Evolutionary conservation across 2,329 filamentous ascomycete species (phyloP), one percentile per base, ranked within the genome.

Genomic region (Fusarium sororula): DNA sequence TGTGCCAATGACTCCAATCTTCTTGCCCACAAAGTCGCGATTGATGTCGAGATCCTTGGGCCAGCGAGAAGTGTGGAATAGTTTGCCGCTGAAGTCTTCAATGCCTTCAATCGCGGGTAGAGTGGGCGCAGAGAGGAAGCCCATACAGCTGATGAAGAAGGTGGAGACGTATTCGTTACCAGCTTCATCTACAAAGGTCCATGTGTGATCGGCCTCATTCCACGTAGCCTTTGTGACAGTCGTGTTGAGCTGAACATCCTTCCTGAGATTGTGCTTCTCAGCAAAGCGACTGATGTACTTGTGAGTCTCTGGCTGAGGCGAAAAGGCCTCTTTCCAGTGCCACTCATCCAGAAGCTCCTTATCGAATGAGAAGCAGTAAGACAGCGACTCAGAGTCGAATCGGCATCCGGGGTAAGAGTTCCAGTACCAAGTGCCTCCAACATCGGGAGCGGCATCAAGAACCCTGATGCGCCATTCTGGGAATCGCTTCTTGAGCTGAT

Each of bases 251-350:
- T 75, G 48, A 5, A 81, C 81, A 50, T 85, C 78, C 20, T 82
- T 84, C 56, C 81, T 84, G 22, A 86, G 72, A 20, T 83, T 76
- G 32, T 84, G 78, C 28, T 82, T 82, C 35, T 82, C 78, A 32
- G 84, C 84, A 20, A 86, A 81, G 60, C 83, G 81, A 26, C 82
- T 77, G 63, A 86, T 86, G 68, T 87, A 87, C 24, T 66, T 75
- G 26, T 81, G 79, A 2, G 86, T 76, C 55, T 87, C 83, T 7
- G 79, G 67, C 26, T 82, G 81, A 0, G 80, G 72, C 0, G 81
- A 75, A 50, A 82, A 93, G 87, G 72, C 51, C 5, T 75, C 72
- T 2, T 75, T 75, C 72, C 72, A 75, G 17, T 75, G 72, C 72
- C 72, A 75, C 26, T 75, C 65, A 0, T 75, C 69, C 0, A 75